Evolutionary conservation across 2,329 filamentous ascomycete species (phyloP).

Genomic region (Onygenales sp.): DNA sequence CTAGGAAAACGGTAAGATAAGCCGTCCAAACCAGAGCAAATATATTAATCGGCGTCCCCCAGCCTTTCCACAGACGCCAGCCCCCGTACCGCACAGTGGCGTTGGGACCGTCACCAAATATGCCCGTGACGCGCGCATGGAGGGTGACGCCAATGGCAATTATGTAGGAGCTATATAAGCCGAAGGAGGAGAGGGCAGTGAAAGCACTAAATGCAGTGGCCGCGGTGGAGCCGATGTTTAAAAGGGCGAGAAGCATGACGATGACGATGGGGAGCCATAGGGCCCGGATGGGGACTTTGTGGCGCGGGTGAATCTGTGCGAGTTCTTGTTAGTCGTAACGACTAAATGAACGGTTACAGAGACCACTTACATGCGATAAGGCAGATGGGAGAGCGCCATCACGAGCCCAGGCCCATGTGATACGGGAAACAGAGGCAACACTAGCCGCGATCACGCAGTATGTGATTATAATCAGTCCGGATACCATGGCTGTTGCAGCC

Average conservation of each 20-base stretch:
- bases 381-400: slow-evolving; percentile 38
- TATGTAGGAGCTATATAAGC: slow-evolving; percentile 32
- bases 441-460: slow-evolving; percentile 32
- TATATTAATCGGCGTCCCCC: slow-evolving; percentile 23
- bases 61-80: slow-evolving; percentile 3
- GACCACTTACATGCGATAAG: slow-evolving; percentile 20
- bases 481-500: slow-evolving; percentile 33
- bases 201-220: slow-evolving; percentile 28
- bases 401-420: slow-evolving; percentile 42
- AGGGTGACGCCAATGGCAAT: slow-evolving; percentile 29
- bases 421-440: slow-evolving; percentile 38
- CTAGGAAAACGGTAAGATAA: slow-evolving; percentile 23
- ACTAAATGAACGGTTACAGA: background rate
- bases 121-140: slow-evolving; percentile 19
- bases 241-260: slow-evolving; percentile 24
- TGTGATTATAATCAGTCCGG: slow-evolving; percentile 28
- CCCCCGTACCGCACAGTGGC: slow-evolving; percentile 19
- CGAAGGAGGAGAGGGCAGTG: slow-evolving; percentile 27
- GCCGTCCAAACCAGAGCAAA: slow-evolving; percentile 25
- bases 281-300: slow-evolving; percentile 28
- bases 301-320: slow-evolving; percentile 20
- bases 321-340: slow-evolving; percentile 7
- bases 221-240: slow-evolving; percentile 31
- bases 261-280: slow-evolving; percentile 25
- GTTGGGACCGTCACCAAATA: slow-evolving; percentile 13